Evolutionary conservation across 2,329 filamentous ascomycete species (phyloP).

Genomic region (Alternaria brassicae): DNA sequence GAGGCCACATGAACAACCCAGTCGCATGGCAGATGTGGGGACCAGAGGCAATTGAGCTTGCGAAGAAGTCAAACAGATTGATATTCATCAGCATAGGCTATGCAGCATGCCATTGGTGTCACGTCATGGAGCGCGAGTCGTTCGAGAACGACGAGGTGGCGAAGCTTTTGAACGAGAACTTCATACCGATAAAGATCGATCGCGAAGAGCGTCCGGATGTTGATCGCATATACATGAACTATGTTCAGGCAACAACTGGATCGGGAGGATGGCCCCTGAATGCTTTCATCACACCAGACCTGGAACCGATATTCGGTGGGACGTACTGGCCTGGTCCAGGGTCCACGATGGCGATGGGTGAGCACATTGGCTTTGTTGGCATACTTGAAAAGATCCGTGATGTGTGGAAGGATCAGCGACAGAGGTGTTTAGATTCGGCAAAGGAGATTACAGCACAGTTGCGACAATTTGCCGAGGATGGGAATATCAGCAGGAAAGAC

Average conservation of each 20-base stretch:
- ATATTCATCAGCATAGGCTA: constrained; percentile 96
- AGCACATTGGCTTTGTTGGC: constrained; percentile 78
- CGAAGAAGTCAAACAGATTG: constrained; percentile 81
- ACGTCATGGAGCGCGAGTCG: constrained; percentile 91
- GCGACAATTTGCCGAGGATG: constrained; percentile 86
- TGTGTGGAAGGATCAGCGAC: constrained; percentile 82
- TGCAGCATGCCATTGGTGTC: constrained; percentile 89
- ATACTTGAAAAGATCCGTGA: constrained; percentile 79
- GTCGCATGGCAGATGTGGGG: constrained; percentile 94
- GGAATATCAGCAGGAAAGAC: constrained; percentile 63
- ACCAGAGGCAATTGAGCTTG: constrained; percentile 75
- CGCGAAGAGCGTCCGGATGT: constrained; percentile 93
- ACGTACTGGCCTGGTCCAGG: constrained; percentile 93
- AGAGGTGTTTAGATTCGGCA: constrained; percentile 82
- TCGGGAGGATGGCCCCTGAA: constrained; percentile 94
- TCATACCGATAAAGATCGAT: constrained; percentile 92
- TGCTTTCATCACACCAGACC: constrained; percentile 91
- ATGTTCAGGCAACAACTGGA: constrained; percentile 90
- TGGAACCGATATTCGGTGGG: constrained; percentile 93
- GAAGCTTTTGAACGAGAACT: constrained; percentile 80
- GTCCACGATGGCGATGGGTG: constrained; percentile 57
- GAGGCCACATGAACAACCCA: constrained; percentile 77
- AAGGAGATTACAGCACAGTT: constrained; percentile 82
- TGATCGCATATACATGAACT: constrained; percentile 98
- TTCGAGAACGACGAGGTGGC: constrained; percentile 86